Conservation (phyloP, 78 protist genomes). For the Dictyostelium capitatum region DNA sequence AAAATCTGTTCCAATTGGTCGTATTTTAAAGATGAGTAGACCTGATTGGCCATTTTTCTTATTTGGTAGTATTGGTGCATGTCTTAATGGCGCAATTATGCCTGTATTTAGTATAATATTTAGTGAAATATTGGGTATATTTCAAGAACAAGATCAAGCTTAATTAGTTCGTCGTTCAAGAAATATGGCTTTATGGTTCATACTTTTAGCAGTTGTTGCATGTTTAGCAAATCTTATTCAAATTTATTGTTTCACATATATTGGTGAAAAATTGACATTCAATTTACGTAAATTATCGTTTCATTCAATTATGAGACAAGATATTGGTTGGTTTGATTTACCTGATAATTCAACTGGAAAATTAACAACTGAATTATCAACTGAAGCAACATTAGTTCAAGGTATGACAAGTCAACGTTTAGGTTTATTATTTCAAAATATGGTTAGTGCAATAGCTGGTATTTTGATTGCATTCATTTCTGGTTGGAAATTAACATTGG, state of each 20-base stretch:
- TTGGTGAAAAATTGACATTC: conserved; percentile 70
- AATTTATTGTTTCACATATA: conserved; percentile 52
- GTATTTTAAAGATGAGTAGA: conserved; percentile 41
- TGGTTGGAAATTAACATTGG: conserved; percentile 88
- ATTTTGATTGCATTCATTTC: conserved; percentile 83
- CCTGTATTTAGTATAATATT: conserved; percentile 75
- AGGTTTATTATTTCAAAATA: conserved; percentile 72
- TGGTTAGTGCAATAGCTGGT: conserved; percentile 74
- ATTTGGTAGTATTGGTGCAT: conserved; percentile 41
- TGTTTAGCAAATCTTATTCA: conserved; percentile 70
- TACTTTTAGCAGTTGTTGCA: conserved; percentile 38
- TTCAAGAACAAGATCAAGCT: conserved; percentile 15
- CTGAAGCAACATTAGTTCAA: conserved; percentile 88
- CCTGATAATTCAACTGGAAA: conserved; percentile 79
- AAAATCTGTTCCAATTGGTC: conserved; percentile 24
- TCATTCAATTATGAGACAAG: conserved; percentile 81
- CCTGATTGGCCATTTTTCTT: conserved; percentile 62
- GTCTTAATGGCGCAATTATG: conserved; percentile 77
- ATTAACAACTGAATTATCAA: conserved; percentile 85
- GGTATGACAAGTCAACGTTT: conserved; percentile 85
- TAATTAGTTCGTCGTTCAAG: conserved; percentile 8
- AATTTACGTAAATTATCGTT: conserved; percentile 61
- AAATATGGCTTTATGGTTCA: conserved; percentile 47
- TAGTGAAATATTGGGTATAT: conserved; percentile 50
- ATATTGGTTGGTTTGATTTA: conserved; percentile 84